phyloP scores from a whole-genome alignment of 768 basidiomycete genomes.

The Macrocybe gigantea region DNA sequence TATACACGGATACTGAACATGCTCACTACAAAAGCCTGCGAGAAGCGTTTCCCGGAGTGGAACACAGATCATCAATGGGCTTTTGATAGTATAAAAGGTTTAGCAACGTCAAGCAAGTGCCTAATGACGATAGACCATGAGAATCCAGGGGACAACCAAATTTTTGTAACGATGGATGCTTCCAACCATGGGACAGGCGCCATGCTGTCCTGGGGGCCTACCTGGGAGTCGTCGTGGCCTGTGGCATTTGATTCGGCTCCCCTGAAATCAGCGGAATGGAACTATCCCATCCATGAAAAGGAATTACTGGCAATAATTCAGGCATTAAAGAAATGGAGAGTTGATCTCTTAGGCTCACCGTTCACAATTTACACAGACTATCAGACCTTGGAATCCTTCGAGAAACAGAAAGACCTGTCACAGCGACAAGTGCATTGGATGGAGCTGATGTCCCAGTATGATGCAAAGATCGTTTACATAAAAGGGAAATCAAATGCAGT shows the following conservation, averaged over 20 bases:
- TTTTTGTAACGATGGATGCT: slow-evolving; percentile 24
- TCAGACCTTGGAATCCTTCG: too few species aligned
- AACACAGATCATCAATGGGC: slow-evolving; percentile 12
- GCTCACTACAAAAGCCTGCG: not conserved
- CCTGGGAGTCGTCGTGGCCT: slow-evolving; percentile 5
- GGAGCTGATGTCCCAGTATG: too few species aligned
- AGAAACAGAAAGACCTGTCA: too few species aligned
- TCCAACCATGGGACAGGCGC: slow-evolving; percentile 9
- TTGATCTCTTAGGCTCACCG: slow-evolving; percentile 14
- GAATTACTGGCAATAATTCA: slow-evolving; percentile 29
- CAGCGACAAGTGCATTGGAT: too few species aligned
- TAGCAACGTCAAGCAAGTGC: slow-evolving; percentile 19
- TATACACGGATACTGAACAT: not conserved
- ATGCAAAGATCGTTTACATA: too few species aligned
- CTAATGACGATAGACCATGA: slow-evolving; percentile 22
- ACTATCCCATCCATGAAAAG: slow-evolving; percentile 21
- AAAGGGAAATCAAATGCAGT: too few species aligned
- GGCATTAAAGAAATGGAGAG: slow-evolving; percentile 20
- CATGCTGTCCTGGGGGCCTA: slow-evolving; percentile 2
- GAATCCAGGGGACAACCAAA: slow-evolving; percentile 13
- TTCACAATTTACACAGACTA: slow-evolving; percentile 18
- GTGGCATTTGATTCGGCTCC: slow-evolving; percentile 5
- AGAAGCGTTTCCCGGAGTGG: slow-evolving; percentile 15
- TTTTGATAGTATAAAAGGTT: slow-evolving; percentile 21
- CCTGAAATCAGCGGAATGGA: slow-evolving; percentile 4